Evolutionary conservation across 805 yeast genomes (phyloP), one percentile per base, ranked within the genome.

Genomic region (Saccharomycopsis sp.): DNA sequence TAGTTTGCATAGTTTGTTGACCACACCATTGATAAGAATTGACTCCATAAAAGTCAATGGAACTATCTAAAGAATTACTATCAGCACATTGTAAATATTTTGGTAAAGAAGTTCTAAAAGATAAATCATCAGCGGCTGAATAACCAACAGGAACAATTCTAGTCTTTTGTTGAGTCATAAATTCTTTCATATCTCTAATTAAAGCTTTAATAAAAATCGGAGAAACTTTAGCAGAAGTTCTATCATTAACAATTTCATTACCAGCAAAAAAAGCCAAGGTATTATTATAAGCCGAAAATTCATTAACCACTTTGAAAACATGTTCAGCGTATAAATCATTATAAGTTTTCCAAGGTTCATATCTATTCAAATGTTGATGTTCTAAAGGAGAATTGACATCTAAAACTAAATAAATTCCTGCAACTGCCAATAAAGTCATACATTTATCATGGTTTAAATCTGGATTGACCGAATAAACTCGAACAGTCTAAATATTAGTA

Each of bases 341-440:
- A 57, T 88, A 89, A 0, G 92, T 70, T 1, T 81, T 77, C 96
- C 96, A 87, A 1, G 97, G 97, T 53, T 88, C 95, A 54, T 87
- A 83, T 47, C 97, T 67, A 57, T 88, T 84, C 53, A 89, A 61
- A 53, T 85, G 89, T 51, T 84, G 92, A 29, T 75, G 72, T 13
- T 67, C 71, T 35, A 80, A 57, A 0, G 96, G 96, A 0, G 96
- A 83, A 57, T 89, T 89, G 23, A 89, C 95, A 59, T 89, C 97
- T 19, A 89, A 66, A 21, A 89, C 79, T 37, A 89, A 63, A 55
- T 88, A 89, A n/a, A 89, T 88, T 0, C 95, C 96, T 0, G 96
- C 94, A 5, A 79, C 68, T 0, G 96, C 96, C 41, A 89, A 65
- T 66, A 88, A 59, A 0, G 94, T 75, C 97, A 89, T 89, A 55